A percentile compares a stretch with the other conserved stretches of the same genome.
Conservation (phyloP, 768 basidiomycete species). For the Serendipita sp. region DNA sequence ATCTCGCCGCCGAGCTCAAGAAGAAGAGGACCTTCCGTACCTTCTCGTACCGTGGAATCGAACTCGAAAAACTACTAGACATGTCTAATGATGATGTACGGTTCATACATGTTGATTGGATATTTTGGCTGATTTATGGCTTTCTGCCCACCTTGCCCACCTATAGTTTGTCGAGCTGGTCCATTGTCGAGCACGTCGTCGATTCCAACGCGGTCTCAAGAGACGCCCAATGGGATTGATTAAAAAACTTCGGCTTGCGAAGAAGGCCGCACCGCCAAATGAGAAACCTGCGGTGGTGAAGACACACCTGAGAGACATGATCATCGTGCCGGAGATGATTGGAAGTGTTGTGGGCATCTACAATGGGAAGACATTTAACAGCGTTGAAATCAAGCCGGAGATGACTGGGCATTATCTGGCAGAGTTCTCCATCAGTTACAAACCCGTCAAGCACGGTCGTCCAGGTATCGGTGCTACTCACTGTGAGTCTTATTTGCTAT, state of each 20-base stretch:
- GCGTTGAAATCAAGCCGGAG: constrained; percentile 98
- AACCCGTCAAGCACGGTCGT: constrained; percentile 98
- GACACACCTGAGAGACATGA: constrained; percentile 99
- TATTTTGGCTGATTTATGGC: not conserved
- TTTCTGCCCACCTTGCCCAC: constrained; percentile 4
- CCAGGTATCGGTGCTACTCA: constrained; percentile 95
- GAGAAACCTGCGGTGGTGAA: constrained; percentile 98
- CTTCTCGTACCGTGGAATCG: constrained; percentile 95
- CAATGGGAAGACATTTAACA: constrained; percentile 94
- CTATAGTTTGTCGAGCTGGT: constrained; percentile 80
- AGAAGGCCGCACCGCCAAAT: constrained; percentile 98
- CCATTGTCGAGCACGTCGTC: constrained; percentile 93
- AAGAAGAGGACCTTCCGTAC: constrained; percentile 98
- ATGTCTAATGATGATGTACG: constrained; percentile 87
- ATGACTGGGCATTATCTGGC: constrained; percentile 99
- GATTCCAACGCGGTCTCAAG: constrained; percentile 98
- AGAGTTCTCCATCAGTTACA: constrained; percentile 94
- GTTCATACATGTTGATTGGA: constrained; percentile 11
- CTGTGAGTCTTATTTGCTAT: constrained; percentile 33
- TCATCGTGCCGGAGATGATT: constrained; percentile 99
- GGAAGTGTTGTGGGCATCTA: constrained; percentile 96
- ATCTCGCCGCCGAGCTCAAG: constrained; percentile 92
- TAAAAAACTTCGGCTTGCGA: constrained; percentile 98
- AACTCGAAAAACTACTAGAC: constrained; percentile 96
- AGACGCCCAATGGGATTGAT: constrained; percentile 96